Conservation (phyloP, 352 stramenopile species). For the Phytophthora sp. region DNA sequence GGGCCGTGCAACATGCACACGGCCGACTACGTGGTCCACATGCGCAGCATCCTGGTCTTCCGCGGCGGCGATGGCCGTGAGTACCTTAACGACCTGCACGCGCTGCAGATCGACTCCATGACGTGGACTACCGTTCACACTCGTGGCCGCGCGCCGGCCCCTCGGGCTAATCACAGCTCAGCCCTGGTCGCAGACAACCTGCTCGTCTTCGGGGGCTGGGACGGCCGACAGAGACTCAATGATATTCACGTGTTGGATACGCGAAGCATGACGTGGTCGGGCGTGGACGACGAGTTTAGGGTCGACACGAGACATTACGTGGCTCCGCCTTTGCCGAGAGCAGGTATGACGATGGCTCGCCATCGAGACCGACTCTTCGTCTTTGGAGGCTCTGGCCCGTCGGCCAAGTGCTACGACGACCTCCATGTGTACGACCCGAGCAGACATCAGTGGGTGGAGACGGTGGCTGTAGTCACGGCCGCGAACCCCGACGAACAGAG, state of each 20-base stretch:
- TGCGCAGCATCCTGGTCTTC: slow-evolving; percentile 93
- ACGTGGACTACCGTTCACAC: slow-evolving; percentile 86
- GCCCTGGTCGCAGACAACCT: slow-evolving; percentile 85
- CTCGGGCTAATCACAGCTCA: slow-evolving; percentile 95
- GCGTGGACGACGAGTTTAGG: slow-evolving; percentile 43
- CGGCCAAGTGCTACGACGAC: slow-evolving; percentile 96
- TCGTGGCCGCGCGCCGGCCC: slow-evolving; percentile 79
- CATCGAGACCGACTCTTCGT: slow-evolving; percentile 92
- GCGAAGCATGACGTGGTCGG: slow-evolving; percentile 88
- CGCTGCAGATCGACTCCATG: slow-evolving; percentile 89
- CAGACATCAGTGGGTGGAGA: slow-evolving; percentile 69
- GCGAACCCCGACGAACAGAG: slow-evolving; percentile 25
- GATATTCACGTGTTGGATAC: slow-evolving; percentile 97
- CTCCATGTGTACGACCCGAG: slow-evolving; percentile 92
- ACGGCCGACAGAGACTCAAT: slow-evolving; percentile 93
- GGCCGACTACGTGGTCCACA: slow-evolving; percentile 90
- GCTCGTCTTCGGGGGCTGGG: slow-evolving; percentile 96
- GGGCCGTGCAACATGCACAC: slow-evolving; percentile 98
- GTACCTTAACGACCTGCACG: slow-evolving; percentile 97
- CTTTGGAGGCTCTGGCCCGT: slow-evolving; percentile 94
- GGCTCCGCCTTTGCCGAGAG: slow-evolving; percentile 87
- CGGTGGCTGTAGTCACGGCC: slow-evolving; percentile 22
- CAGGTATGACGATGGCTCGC: slow-evolving; percentile 96
- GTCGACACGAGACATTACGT: slow-evolving; percentile 42
- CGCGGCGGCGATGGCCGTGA: slow-evolving; percentile 93